Evolutionary conservation across 192 early-diverging fungal species (phyloP).

Genomic region (Gonapodya sp.): DNA sequence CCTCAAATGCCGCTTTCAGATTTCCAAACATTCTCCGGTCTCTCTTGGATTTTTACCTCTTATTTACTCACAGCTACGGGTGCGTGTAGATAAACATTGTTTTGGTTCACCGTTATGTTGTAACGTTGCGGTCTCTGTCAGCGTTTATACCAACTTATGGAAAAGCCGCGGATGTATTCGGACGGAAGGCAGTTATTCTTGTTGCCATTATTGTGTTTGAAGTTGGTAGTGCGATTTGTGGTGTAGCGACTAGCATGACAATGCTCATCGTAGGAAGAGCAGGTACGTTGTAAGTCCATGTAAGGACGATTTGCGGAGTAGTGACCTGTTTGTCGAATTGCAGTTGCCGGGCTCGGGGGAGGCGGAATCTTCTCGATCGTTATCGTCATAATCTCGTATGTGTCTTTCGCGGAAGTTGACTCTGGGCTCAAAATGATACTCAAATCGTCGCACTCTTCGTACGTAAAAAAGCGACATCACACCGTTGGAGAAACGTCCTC

Average conservation of each 20-base stretch:
- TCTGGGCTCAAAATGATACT: not conserved
- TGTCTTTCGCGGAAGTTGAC: not conserved
- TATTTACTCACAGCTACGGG: constrained; percentile 29
- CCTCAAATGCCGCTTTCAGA: not conserved
- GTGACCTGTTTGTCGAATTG: constrained; percentile 15
- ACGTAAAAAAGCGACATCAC: constrained; percentile 55
- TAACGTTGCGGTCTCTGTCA: too few relatives aligned
- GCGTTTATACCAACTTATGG: constrained; percentile 68
- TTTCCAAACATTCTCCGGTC: constrained; percentile 6
- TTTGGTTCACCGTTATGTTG: too few relatives aligned
- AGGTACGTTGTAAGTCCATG: not conserved
- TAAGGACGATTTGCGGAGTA: not conserved
- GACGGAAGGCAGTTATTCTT: constrained; percentile 67
- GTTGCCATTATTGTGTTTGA: constrained; percentile 68
- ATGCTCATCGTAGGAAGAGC: constrained; percentile 63
- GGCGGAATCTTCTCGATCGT: constrained; percentile 64
- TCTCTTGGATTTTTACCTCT: not conserved
- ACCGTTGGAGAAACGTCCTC: constrained; percentile 20
- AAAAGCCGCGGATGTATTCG: constrained; percentile 86
- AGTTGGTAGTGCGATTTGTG: constrained; percentile 73
- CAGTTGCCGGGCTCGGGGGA: constrained; percentile 74
- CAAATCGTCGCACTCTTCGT: not conserved
- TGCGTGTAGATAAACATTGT: too few relatives aligned
- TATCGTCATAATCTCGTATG: constrained; percentile 63
- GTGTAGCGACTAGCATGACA: constrained; percentile 46